Percentiles rank a stretch among this genome's conserved stretches.
Evolutionary conservation across 192 early-diverging fungal species (phyloP).

Genomic region (Podila clonocystis): DNA sequence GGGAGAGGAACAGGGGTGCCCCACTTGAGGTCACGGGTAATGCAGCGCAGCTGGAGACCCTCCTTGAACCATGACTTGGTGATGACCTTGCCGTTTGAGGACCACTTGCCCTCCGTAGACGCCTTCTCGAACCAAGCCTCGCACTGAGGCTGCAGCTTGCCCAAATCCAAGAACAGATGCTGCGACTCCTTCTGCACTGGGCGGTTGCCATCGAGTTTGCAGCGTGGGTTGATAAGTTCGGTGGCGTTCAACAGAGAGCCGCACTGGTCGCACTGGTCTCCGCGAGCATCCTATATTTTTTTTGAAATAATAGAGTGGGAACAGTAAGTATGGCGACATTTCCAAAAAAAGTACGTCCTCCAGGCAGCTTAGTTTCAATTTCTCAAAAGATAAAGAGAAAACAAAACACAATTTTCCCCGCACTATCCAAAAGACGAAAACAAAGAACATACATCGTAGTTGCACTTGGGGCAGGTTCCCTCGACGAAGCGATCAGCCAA

Average conservation of each 20-base stretch:
- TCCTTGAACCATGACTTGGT: conserved; percentile 94
- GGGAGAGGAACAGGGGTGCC: conserved; percentile 91
- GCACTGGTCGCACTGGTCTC: conserved; percentile 99
- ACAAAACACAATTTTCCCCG: not conserved
- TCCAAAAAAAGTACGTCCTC: not conserved
- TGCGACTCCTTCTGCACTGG: conserved; percentile 86
- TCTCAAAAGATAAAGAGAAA: conserved; percentile 1
- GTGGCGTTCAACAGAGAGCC: conserved; percentile 90
- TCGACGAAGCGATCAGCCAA: conserved; percentile 98
- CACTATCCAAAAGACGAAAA: not conserved
- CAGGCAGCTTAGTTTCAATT: conserved; percentile 9
- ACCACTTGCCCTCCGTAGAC: conserved; percentile 85
- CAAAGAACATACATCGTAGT: conserved; percentile 65
- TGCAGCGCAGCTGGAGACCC: conserved; percentile 92
- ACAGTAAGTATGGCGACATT: not conserved
- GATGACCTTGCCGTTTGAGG: conserved; percentile 86
- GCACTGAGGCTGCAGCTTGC: conserved; percentile 75
- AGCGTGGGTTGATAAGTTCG: conserved; percentile 93
- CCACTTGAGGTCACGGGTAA: conserved; percentile 99
- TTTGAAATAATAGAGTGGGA: not conserved
- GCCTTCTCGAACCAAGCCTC: conserved; percentile 81
- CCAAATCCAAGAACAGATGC: conserved; percentile 93
- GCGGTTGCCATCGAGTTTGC: conserved; percentile 88
- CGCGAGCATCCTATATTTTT: conserved; percentile 82
- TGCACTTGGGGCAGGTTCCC: conserved; percentile 93